Evolutionary conservation across 2,329 filamentous ascomycete genomes (phyloP), one percentile per base, ranked within the genome.

Genomic region (Cladosporium sp.): DNA sequence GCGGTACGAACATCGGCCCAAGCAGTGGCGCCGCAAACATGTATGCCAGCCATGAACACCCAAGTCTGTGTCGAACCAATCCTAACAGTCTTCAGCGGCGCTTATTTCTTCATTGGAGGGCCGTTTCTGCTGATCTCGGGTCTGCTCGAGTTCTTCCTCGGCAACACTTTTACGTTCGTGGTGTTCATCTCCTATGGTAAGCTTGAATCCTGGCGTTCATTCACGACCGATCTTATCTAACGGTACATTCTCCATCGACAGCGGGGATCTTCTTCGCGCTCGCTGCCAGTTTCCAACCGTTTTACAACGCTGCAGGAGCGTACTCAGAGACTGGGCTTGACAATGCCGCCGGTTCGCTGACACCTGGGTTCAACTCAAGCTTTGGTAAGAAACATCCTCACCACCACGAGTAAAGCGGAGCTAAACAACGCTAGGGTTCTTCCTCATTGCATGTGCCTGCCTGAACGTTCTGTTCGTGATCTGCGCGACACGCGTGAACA

Each of bases 41-140:
- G 67, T 61, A 73, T 71, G 66, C 56, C 67, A 64, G 65, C 53
- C 66, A 59, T 67, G 62, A 14, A n/a, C 56, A 1, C n/a, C 14
- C 14, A 16, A 28, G 1, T 2, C 25, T 26, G 14, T n/a, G 14
- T 16, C 14, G 13, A 63, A 34, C 51, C 23, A 14, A 34, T 10
- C 5, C 11, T 34, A 13, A 56, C 26, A 32, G 63, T 21, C 61
- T 54, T 8, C 64, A 69, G 66, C 26, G 74, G 72, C 66, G 71
- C 72, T 36, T 75, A 73, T 70, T 76, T 73, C 66, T 76, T 77
- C 66, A 74, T 78, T 56, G 76, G 76, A 51, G 76, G 76, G 49
- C 65, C 76, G 18, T 70, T 77, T 10, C 71, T 78, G 69, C 64
- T 74, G n/a, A 48, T 77, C 49, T 73, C 73, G 21, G 70, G 71